Base-by-base conservation (phyloP, 805 yeast genomes). In the Candida nemodendra region DNA sequence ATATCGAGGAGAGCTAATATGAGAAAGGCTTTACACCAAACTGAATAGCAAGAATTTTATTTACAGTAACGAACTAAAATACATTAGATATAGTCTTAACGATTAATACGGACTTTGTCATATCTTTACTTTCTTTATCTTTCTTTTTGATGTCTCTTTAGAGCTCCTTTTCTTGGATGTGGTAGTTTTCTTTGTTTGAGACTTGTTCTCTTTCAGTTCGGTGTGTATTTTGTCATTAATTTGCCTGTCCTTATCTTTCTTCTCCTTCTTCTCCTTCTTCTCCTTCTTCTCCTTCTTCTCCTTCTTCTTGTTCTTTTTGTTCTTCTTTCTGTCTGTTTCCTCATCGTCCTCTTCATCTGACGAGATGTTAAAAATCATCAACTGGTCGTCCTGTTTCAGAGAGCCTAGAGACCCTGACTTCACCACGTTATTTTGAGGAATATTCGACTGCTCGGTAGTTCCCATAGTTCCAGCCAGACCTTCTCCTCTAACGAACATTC, bases 401-500 rank as follows among this genome's bases (percentile, higher is more conserved):
- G 47, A 9, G 31, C 42, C 39, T 39, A 47, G 45, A 32, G 50
- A 16, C 38, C 36, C 38, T 46, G 24, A 36, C 34, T 14, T 38
- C 44, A 34, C 50, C 36, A 27, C 34, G 38, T 37, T 26, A 23
- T 25, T 17, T n/a, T 15, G 19, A 12, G 15, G 25, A 14, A 5
- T 22, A 30, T 14, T 40, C 26, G 12, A 38, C 43, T 25, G 34
- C 44, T 27, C 43, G n/a, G n/a, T n/a, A n/a, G n/a, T n/a, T 31
- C 30, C 81, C 4, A 78, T 75, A 0, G 95, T 84, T 1, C 97
- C 98, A 27, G 75, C 72, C 39, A 91, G 62, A 1, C 93, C 84
- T 48, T 84, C 91, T 0, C 98, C 99, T 48, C 76, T 74, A 1
- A 89, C 95, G 68, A 91, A 91, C 86, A 83, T 79, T 42, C 77